A percentile compares a stretch with the other conserved stretches of the same genome.
Conservation (phyloP, 1,284 basidiomycete genomes). For the Retiboletus flavoniger region DNA sequence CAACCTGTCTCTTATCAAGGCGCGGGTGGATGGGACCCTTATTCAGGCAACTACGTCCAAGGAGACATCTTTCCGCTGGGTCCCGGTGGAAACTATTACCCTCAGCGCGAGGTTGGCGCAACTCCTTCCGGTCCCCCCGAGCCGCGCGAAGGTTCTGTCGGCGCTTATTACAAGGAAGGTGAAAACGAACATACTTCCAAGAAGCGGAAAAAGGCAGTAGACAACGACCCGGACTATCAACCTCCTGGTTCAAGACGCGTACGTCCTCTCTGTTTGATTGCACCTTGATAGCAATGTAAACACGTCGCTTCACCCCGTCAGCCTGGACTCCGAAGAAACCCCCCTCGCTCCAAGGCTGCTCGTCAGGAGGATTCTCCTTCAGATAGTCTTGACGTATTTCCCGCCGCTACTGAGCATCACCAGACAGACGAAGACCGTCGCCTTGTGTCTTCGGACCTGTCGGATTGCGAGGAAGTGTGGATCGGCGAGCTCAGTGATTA, state of each 20-base stretch:
- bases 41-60: constrained; percentile 40
- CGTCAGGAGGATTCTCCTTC: constrained; percentile 38
- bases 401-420: constrained; percentile 35
- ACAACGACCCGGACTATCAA: constrained; percentile 53
- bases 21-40: constrained; percentile 42
- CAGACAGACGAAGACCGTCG: constrained; percentile 49
- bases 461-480: constrained; percentile 77
- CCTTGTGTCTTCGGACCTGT: constrained; percentile 68
- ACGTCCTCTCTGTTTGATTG: constrained; percentile 30
- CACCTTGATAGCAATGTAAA: background rate
- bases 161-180: constrained; percentile 37
- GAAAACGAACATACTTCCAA: constrained; percentile 44
- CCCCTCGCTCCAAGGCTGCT: constrained; percentile 42
- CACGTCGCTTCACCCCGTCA: constrained; percentile 13
- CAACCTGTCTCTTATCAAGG: constrained; percentile 38
- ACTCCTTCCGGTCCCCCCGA: constrained; percentile 33
- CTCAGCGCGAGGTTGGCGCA: constrained; percentile 24
- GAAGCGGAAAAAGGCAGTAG: constrained; percentile 52
- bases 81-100: constrained; percentile 40
- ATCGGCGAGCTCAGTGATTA: constrained; percentile 64
- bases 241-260: constrained; percentile 55
- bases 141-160: constrained; percentile 25
- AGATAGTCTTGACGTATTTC: constrained; percentile 36
- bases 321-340: constrained; percentile 42
- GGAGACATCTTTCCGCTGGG: constrained; percentile 40